A percentile compares a stretch with the other conserved stretches of the same genome.
These are phyloP conservation scores for Candida golubevii DNA, from an alignment of 805 yeast species.

Conservation along the genomic window DNA sequence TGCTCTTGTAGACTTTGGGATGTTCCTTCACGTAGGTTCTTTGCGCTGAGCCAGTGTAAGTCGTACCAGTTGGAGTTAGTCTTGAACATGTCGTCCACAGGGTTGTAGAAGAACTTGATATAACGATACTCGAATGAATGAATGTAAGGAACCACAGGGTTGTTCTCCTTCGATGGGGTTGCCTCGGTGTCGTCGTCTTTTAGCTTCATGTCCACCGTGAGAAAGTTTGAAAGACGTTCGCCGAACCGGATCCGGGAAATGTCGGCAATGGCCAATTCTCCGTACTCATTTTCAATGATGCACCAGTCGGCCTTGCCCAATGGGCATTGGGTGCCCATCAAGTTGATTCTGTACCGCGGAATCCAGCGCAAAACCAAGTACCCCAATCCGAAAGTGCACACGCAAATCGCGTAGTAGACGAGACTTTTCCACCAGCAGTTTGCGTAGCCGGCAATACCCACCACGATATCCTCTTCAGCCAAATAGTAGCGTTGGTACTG, in stretches of 20 bases:
- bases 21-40: constrained; percentile 60
- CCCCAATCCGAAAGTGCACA: constrained; percentile 63
- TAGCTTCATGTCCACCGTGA: constrained; percentile 29
- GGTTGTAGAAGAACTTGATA: constrained; percentile 76
- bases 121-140: constrained; percentile 79
- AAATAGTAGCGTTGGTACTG: constrained; percentile 79
- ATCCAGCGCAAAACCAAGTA: constrained; percentile 80
- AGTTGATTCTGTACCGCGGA: constrained; percentile 65
- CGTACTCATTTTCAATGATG: constrained; percentile 89
- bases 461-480: constrained; percentile 91
- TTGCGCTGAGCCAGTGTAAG: constrained; percentile 62
- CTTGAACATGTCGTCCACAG: constrained; percentile 79
- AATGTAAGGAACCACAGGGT: constrained; percentile 66
- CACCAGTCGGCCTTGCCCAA: constrained; percentile 88
- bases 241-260: constrained; percentile 62
- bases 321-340: constrained; percentile 62
- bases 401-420: constrained; percentile 51
- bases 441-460: constrained; percentile 89
- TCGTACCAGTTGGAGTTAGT: constrained; percentile 88
- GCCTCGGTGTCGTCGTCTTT: constrained; percentile 24
- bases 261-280: constrained; percentile 63
- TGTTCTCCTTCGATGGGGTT: constrained; percentile 30
- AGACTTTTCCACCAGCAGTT: constrained; percentile 45
- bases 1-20: constrained; percentile 65
- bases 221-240: constrained; percentile 65